Conservation (phyloP, 2,329 filamentous ascomycete genomes). For the Botrytis elliptica region DNA sequence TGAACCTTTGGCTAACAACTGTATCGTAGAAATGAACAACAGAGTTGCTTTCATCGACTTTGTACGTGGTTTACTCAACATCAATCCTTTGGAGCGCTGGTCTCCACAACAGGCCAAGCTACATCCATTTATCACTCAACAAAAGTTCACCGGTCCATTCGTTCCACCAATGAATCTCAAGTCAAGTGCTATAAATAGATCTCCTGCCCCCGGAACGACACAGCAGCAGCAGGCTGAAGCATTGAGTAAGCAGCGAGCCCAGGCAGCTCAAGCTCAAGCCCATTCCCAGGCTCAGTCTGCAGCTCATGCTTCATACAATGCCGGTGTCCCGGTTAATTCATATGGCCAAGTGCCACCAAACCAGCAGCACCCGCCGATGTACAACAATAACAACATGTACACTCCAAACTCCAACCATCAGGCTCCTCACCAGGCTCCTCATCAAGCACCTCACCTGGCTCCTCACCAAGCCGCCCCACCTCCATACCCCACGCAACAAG, state of each 20-base stretch:
- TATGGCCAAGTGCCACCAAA: slow-evolving; percentile 52
- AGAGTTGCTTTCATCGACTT: slow-evolving; percentile 97
- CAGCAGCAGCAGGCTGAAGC: slow-evolving; percentile 96
- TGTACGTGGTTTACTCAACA: slow-evolving; percentile 85
- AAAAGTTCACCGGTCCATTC: slow-evolving; percentile 94
- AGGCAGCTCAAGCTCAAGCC: slow-evolving; percentile 58
- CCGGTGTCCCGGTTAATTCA: slow-evolving; percentile 11
- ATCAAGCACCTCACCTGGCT: slow-evolving; percentile 49
- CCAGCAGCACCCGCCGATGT: slow-evolving; percentile 68
- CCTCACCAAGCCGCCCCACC: slow-evolving; percentile 60
- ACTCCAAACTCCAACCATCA: slow-evolving; percentile 56
- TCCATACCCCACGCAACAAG: slow-evolving; percentile 72
- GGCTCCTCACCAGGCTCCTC: slow-evolving; percentile 42
- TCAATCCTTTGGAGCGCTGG: slow-evolving; percentile 96
- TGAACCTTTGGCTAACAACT: slow-evolving; percentile 23
- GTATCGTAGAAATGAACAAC: slow-evolving; percentile 86
- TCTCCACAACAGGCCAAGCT: slow-evolving; percentile 96
- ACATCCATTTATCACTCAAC: slow-evolving; percentile 97
- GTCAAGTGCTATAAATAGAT: slow-evolving; percentile 78
- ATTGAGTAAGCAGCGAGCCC: slow-evolving; percentile 85
- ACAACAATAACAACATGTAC: slow-evolving; percentile 77
- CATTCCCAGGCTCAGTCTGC: slow-evolving; percentile 57
- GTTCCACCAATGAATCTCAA: slow-evolving; percentile 97
- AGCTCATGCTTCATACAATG: slow-evolving; percentile 48
- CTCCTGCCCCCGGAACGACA: slow-evolving; percentile 87